phyloP scores from a whole-genome alignment of 306 rosid species.

The Hippophae gyantsensis region DNA sequence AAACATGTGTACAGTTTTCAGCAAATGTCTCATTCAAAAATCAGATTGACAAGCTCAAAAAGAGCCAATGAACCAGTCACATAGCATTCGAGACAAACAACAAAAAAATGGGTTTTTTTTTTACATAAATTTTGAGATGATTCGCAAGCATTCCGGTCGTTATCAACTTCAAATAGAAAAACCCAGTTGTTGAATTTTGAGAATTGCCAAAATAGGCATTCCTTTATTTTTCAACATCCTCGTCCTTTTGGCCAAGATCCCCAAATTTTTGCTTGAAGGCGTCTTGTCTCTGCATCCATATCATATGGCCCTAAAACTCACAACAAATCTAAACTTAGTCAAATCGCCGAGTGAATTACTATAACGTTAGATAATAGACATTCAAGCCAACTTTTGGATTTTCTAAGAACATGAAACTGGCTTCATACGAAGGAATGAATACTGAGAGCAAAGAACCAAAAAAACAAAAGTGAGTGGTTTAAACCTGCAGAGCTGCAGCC shows the following conservation, averaged over 20 bases:
- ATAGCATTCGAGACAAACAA: not conserved
- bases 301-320: slow-evolving; percentile 62
- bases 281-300: slow-evolving; percentile 73
- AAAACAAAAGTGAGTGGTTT: not conserved
- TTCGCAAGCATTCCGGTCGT: not conserved
- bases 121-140: not conserved
- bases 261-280: slow-evolving; percentile 68
- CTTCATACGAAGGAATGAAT: not conserved
- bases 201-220: no score
- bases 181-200: not conserved
- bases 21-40: not conserved
- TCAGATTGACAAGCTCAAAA: not conserved
- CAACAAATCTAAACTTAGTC: not conserved
- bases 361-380: not conserved
- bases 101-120: not conserved
- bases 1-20: no score
- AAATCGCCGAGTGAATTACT: not conserved
- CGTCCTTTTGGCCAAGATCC: slow-evolving; percentile 7
- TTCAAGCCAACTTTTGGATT: not conserved
- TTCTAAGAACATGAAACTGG: not conserved
- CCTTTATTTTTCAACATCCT: not conserved
- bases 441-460: not conserved
- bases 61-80: not conserved
- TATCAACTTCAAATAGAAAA: not conserved
- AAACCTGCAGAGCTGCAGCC: slow-evolving; percentile 78